These are phyloP conservation scores for Fusarium chlamydosporum DNA, from an alignment of 2,329 filamentous ascomycete species.

Conservation along the genomic window DNA sequence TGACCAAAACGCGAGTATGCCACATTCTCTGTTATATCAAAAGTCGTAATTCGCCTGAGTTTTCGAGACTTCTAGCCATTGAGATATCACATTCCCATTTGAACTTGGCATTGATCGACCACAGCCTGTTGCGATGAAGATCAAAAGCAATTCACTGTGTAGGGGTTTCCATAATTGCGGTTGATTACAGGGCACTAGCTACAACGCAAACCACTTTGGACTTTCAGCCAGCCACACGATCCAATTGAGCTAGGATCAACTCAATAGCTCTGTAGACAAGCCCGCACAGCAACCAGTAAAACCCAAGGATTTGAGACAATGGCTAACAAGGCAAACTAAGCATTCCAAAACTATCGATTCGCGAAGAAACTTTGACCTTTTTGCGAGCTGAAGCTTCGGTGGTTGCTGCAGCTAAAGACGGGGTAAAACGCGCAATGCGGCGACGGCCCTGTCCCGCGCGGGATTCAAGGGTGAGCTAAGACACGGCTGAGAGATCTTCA, in stretches of 20 bases:
- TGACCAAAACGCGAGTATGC: no score
- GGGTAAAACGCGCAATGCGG: background rate
- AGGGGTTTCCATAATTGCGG: background rate
- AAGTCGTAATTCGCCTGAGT: background rate
- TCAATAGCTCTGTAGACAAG: background rate
- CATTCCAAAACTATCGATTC: background rate
- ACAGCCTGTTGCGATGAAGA: background rate
- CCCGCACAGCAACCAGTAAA: background rate
- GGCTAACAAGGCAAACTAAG: background rate
- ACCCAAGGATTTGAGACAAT: background rate
- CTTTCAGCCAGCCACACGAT: slow-evolving; percentile 27
- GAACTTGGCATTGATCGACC: background rate
- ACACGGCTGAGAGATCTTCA: slow-evolving; percentile 9
- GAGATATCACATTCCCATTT: background rate
- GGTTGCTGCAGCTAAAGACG: slow-evolving; percentile 7
- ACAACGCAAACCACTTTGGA: slow-evolving; percentile 18
- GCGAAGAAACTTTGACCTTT: background rate
- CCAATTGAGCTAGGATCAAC: background rate
- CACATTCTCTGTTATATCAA: background rate
- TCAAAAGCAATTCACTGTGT: background rate
- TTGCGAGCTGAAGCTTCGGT: background rate
- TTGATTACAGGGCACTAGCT: background rate
- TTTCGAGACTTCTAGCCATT: background rate
- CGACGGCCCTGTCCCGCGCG: background rate
- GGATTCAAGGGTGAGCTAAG: background rate